Conservation (phyloP, 2,329 filamentous ascomycete species). For the Diaporthe vaccinii region DNA sequence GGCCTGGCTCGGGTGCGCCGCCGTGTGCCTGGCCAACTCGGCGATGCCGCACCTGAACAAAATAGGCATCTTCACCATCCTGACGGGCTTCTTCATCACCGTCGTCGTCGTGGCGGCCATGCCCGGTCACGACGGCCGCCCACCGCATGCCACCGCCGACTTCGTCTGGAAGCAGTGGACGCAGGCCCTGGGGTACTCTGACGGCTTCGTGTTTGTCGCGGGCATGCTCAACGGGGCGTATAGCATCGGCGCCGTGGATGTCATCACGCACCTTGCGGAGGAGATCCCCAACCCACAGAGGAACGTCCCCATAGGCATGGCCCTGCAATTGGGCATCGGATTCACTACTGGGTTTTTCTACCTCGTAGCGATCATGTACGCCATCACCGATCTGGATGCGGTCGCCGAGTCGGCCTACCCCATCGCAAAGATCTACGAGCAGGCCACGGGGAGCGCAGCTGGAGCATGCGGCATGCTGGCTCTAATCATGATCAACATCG, state of each 20-base stretch:
- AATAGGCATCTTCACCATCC: slow-evolving; percentile 63
- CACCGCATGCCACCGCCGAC: slow-evolving; percentile 49
- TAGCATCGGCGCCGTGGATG: slow-evolving; percentile 75
- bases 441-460: slow-evolving; percentile 65
- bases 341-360: slow-evolving; percentile 67
- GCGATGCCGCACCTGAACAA: slow-evolving; percentile 66
- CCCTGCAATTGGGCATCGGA: slow-evolving; percentile 63
- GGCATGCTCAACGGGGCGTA: slow-evolving; percentile 75
- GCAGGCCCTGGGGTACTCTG: slow-evolving; percentile 55
- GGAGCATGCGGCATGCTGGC: slow-evolving; percentile 65
- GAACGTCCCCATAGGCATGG: slow-evolving; percentile 68
- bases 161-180: slow-evolving; percentile 59
- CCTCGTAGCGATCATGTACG: slow-evolving; percentile 68
- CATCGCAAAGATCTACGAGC: slow-evolving; percentile 75
- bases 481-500: slow-evolving; percentile 56
- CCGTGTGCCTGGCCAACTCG: slow-evolving; percentile 67
- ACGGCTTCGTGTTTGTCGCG: slow-evolving; percentile 57
- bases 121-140: slow-evolving; percentile 51
- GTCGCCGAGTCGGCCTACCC: slow-evolving; percentile 67
- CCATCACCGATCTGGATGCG: slow-evolving; percentile 68
- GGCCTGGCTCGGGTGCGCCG: slow-evolving; percentile 55
- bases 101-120: slow-evolving; percentile 69
- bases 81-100: slow-evolving; percentile 67
- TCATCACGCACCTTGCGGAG: slow-evolving; percentile 74
- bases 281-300: slow-evolving; percentile 68